Evolutionary conservation across 1,284 basidiomycete species (phyloP).

Genomic region (Cutaneotrichosporon spelunceum): DNA sequence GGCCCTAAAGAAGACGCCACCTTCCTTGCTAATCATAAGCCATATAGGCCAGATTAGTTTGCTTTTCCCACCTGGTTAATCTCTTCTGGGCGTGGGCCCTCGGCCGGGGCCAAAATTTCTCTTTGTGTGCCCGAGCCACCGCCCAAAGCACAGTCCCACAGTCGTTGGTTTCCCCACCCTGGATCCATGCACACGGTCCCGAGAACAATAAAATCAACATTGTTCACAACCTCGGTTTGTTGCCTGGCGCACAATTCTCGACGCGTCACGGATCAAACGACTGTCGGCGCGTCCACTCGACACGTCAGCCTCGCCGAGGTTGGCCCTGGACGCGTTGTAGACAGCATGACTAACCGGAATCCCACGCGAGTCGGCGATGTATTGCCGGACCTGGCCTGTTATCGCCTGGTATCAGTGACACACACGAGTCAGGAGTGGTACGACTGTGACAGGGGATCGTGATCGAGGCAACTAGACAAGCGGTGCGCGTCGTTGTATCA

Average conservation of each 20-base stretch:
- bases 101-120: conserved; percentile 1
- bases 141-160: neutral
- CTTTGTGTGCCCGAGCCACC: neutral
- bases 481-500: neutral
- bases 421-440: neutral
- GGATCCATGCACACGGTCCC: neutral
- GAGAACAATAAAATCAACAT: neutral
- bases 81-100: neutral
- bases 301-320: neutral
- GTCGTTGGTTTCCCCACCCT: neutral
- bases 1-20: too few relatives aligned
- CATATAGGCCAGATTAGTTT: neutral
- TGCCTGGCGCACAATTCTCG: too few relatives aligned
- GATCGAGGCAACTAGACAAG: neutral
- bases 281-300: neutral
- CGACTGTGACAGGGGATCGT: neutral
- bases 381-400: too few relatives aligned
- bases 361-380: neutral
- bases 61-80: too few relatives aligned
- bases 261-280: neutral
- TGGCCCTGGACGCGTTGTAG: neutral
- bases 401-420: too few relatives aligned
- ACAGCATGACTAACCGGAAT: neutral
- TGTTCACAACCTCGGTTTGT: too few relatives aligned
- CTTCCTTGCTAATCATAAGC: too few relatives aligned